Evolutionary conservation across 768 basidiomycete species (phyloP).

Genomic region (Russula griseocarnosa): DNA sequence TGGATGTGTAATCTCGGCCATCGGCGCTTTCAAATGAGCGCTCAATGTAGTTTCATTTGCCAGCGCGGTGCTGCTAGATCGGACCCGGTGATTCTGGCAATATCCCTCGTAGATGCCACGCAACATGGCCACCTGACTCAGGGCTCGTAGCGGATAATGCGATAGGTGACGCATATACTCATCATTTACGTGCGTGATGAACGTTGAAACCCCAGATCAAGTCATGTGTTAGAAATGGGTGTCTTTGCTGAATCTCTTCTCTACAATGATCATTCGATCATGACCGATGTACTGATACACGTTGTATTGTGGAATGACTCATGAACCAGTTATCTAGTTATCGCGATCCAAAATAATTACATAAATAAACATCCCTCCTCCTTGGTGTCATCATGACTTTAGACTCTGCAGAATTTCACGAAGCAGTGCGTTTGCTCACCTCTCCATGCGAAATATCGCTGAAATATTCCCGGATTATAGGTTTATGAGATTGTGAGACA

Average conservation of each 20-base stretch:
- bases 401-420: constrained; percentile 62
- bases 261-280: no score
- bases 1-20: background rate
- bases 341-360: constrained; percentile 1
- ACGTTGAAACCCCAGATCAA: background rate
- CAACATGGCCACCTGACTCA: background rate
- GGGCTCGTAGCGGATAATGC: background rate
- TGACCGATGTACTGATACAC: background rate
- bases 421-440: constrained; percentile 41
- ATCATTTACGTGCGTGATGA: background rate
- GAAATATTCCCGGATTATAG: constrained; percentile 35
- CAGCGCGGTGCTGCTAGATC: constrained; percentile 7
- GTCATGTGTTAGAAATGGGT: background rate
- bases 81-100: background rate
- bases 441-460: background rate
- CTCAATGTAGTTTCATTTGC: background rate
- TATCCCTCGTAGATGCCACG: constrained; percentile 4
- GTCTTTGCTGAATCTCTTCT: background rate
- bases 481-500: constrained; percentile 70
- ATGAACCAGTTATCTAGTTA: background rate
- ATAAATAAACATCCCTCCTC: background rate
- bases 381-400: constrained; percentile 27
- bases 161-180: background rate
- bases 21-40: background rate
- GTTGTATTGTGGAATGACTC: background rate